Percentiles rank a stretch among this genome's conserved stretches.
Conservation (phyloP, 345 rosid genomes). For the Euphorbia lathyris region DNA sequence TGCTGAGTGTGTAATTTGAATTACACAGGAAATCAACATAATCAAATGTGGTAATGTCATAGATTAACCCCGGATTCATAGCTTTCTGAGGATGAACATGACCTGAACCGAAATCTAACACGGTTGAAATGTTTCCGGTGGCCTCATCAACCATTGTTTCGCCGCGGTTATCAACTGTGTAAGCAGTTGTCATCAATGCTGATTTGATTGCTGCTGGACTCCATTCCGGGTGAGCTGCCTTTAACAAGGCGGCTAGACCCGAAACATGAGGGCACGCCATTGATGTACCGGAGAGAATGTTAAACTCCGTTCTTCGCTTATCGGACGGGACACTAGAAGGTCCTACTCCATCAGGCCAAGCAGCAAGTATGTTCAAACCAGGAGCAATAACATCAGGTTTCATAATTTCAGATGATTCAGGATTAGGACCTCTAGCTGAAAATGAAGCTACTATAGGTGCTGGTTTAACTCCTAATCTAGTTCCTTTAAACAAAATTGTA, state of each 20-base stretch:
- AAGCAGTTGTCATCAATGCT: slow-evolving; percentile 38
- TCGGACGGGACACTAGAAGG: slow-evolving; percentile 26
- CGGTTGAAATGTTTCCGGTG: slow-evolving; percentile 27
- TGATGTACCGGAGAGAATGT: slow-evolving; percentile 35
- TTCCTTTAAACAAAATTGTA: slow-evolving; percentile 27
- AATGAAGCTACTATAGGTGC: slow-evolving; percentile 34
- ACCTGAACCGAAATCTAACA: slow-evolving; percentile 31
- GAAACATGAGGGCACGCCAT: slow-evolving; percentile 40
- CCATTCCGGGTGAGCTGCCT: slow-evolving; percentile 37
- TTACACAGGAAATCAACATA: slow-evolving; percentile 33
- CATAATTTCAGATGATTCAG: slow-evolving; percentile 28
- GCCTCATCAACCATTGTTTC: slow-evolving; percentile 30
- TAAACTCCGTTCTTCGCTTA: slow-evolving; percentile 23
- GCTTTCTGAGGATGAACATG: slow-evolving; percentile 35
- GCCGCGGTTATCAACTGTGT: slow-evolving; percentile 30
- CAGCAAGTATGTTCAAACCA: slow-evolving; percentile 36
- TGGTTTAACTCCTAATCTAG: slow-evolving; percentile 24
- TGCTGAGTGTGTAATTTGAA: slow-evolving; percentile 23
- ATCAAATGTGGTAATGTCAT: slow-evolving; percentile 24
- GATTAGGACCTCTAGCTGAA: slow-evolving; percentile 36
- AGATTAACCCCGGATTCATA: slow-evolving; percentile 29
- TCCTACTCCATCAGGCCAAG: slow-evolving; percentile 32
- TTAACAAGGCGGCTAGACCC: slow-evolving; percentile 30
- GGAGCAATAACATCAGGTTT: slow-evolving; percentile 37
- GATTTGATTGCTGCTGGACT: slow-evolving; percentile 30